Conservation (phyloP, 2,329 filamentous ascomycete genomes). For the Monilinia fructigena region DNA sequence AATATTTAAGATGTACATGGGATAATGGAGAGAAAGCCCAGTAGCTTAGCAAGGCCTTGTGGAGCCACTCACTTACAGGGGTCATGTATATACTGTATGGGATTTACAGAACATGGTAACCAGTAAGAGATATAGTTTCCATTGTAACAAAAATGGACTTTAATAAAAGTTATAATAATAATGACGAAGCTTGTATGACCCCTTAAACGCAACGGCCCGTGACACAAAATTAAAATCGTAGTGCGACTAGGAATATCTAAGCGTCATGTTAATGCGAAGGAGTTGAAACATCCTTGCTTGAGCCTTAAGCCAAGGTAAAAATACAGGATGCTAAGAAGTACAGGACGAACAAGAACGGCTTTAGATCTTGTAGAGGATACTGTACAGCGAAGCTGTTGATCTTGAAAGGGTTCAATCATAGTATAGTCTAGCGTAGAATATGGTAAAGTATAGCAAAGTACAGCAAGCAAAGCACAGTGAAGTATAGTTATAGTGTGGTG, state of each 20-base stretch:
- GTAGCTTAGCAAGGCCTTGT: conserved; percentile 19
- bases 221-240: conserved; percentile 19
- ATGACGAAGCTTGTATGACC: conserved; percentile 21
- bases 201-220: conserved; percentile 23
- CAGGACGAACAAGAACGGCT: not conserved
- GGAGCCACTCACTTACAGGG: conserved; percentile 11
- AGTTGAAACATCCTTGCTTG: conserved; percentile 10
- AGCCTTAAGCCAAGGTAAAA: conserved; percentile 6
- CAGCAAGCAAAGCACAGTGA: too few relatives aligned
- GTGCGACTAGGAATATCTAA: conserved; percentile 9
- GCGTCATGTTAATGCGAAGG: conserved; percentile 15
- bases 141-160: conserved; percentile 5
- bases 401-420: conserved; percentile 2
- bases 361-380: conserved; percentile 10
- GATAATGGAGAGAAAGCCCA: conserved; percentile 8
- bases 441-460: too few relatives aligned
- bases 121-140: conserved; percentile 19
- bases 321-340: not conserved
- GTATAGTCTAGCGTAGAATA: too few relatives aligned
- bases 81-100: conserved; percentile 4
- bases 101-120: conserved; percentile 18
- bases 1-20: conserved; percentile 13
- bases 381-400: conserved; percentile 10
- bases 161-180: not conserved
- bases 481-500: too few relatives aligned